These are phyloP conservation scores for Yarrowia sp. DNA, from an alignment of 805 yeast genomes.

Conservation along the genomic window DNA sequence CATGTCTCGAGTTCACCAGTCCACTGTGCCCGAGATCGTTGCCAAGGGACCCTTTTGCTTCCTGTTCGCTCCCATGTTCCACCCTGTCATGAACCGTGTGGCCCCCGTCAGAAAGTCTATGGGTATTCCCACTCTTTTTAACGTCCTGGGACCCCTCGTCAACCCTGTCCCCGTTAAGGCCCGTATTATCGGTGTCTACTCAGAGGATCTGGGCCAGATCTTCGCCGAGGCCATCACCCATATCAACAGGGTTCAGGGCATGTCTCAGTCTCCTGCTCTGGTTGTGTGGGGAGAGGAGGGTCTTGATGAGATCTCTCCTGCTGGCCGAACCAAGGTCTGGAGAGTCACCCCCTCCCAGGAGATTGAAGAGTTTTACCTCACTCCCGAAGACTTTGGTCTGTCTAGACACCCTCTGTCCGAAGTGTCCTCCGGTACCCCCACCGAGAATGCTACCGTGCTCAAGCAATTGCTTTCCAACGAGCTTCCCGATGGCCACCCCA, in stretches of 20 bases:
- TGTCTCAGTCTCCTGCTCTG: conserved; percentile 52
- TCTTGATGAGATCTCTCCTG: conserved; percentile 89
- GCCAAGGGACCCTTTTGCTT: conserved; percentile 54
- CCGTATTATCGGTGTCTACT: conserved; percentile 85
- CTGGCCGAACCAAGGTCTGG: conserved; percentile 83
- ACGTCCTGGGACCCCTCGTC: conserved; percentile 86
- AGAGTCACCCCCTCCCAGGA: conserved; percentile 45
- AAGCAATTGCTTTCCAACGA: conserved; percentile 48
- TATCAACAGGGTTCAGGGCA: conserved; percentile 50
- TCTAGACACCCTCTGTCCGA: conserved; percentile 62
- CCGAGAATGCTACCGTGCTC: conserved; percentile 69
- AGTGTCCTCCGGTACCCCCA: conserved; percentile 84
- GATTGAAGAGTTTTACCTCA: conserved; percentile 35
- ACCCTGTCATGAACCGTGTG: conserved; percentile 82
- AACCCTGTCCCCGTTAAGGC: conserved; percentile 84
- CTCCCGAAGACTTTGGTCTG: conserved; percentile 78
- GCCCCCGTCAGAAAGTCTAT: conserved; percentile 71
- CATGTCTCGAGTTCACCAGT: conserved; percentile 59
- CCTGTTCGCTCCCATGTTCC: conserved; percentile 91
- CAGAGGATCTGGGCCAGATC: conserved; percentile 71
- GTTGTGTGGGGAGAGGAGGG: conserved; percentile 93
- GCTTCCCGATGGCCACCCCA: conserved; percentile 47
- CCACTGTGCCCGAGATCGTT: conserved; percentile 56
- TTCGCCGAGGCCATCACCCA: conserved; percentile 77
- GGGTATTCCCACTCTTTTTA: conserved; percentile 92